These are phyloP conservation scores for Xylariaceae sp. DNA, from an alignment of 2,329 filamentous ascomycete species.

Conservation along the genomic window DNA sequence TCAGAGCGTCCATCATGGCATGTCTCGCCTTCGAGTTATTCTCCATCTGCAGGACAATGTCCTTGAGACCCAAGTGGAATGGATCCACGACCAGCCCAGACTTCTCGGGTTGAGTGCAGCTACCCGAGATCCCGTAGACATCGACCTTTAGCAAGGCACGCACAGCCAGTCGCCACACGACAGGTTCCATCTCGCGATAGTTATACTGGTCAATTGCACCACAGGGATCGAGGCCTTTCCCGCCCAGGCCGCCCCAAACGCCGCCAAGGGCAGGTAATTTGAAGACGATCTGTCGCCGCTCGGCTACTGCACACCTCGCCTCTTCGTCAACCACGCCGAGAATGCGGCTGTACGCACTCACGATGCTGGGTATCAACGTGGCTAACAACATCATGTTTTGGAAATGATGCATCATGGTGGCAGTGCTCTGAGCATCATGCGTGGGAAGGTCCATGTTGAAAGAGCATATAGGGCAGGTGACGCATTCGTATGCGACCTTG, in stretches of 20 bases:
- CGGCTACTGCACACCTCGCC: constrained; percentile 39
- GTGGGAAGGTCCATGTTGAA: constrained; percentile 31
- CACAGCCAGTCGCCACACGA: constrained; percentile 51
- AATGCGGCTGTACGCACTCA: constrained; percentile 54
- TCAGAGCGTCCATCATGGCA: constrained; percentile 43
- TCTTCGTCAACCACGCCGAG: constrained; percentile 53
- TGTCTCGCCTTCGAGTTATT: constrained; percentile 47
- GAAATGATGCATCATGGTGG: constrained; percentile 45
- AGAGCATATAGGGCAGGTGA: constrained; percentile 50
- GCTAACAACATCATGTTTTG: constrained; percentile 58
- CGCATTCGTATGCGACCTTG: constrained; percentile 46
- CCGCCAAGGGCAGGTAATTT: constrained; percentile 46
- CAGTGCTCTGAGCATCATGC: constrained; percentile 12
- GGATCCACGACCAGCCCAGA: constrained; percentile 16
- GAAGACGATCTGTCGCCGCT: constrained; percentile 42
- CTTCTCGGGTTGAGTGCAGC: not conserved
- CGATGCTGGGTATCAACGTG: constrained; percentile 54
- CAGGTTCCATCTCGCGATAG: constrained; percentile 45
- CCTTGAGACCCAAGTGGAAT: constrained; percentile 48
- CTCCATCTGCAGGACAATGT: constrained; percentile 52
- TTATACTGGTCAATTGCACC: constrained; percentile 32
- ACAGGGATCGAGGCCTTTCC: constrained; percentile 19
- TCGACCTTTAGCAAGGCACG: constrained; percentile 53
- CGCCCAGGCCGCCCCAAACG: constrained; percentile 36
- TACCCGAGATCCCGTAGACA: constrained; percentile 48